A percentile compares a stretch with the other conserved stretches of the same genome.
These are phyloP conservation scores for Hansfordia pulvinata DNA, from an alignment of 2,329 filamentous ascomycete species.

Conservation along the genomic window DNA sequence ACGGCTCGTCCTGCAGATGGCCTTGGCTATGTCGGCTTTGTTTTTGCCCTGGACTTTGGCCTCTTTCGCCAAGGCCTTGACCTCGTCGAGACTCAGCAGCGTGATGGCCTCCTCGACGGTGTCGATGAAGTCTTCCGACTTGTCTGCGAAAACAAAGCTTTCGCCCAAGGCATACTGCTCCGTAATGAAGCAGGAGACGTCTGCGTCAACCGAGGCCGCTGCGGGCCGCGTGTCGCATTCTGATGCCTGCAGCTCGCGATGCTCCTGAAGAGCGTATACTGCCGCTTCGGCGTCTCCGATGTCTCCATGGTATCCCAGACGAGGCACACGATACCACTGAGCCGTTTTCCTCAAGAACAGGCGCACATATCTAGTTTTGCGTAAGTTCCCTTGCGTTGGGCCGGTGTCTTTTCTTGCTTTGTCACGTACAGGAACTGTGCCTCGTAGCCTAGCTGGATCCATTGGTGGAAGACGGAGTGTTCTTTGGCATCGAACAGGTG, in stretches of 20 bases:
- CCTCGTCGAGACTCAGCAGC: conserved; percentile 72
- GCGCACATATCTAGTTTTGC: conserved; percentile 59
- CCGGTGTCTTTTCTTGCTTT: too few relatives aligned
- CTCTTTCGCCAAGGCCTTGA: conserved; percentile 74
- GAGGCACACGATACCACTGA: conserved; percentile 74
- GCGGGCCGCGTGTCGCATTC: conserved; percentile 5
- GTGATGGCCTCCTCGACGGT: conserved; percentile 74
- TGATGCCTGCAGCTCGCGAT: conserved; percentile 36
- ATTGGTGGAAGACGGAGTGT: conserved; percentile 60
- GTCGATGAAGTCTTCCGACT: conserved; percentile 58
- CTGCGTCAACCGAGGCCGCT: conserved; percentile 7
- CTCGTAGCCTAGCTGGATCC: conserved; percentile 65
- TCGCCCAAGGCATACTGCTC: conserved; percentile 33
- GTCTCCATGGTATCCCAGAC: conserved; percentile 70
- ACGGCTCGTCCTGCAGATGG: conserved; percentile 60
- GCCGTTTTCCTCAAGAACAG: conserved; percentile 86
- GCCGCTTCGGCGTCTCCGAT: conserved; percentile 60
- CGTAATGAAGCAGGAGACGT: conserved; percentile 18
- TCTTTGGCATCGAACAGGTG: conserved; percentile 80
- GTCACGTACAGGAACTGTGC: conserved; percentile 70
- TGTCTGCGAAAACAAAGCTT: conserved; percentile 67
- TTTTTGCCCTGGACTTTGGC: conserved; percentile 79
- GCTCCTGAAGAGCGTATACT: conserved; percentile 48
- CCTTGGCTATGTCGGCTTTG: conserved; percentile 65
- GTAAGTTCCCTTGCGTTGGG: too few relatives aligned